Evolutionary conservation across 2,329 filamentous ascomycete genomes (phyloP).

Genomic region (Curvularia hawaiiensis): DNA sequence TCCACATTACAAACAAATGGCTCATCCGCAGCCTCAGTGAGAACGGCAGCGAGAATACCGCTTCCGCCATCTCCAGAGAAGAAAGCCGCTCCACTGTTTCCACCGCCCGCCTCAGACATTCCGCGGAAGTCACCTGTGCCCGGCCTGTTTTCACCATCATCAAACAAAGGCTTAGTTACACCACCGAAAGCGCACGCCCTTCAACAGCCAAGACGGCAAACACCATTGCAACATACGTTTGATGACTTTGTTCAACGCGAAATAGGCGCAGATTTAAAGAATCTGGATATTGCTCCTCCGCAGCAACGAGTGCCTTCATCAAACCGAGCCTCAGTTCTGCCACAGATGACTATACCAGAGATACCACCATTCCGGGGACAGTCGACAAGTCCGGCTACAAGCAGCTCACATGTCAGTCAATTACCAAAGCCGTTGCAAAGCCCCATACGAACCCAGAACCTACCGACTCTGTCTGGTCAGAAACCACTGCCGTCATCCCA

Average conservation of each 20-base stretch:
- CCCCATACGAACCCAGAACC: constrained; percentile 25
- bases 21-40: constrained; percentile 48
- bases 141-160: constrained; percentile 39
- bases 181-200: constrained; percentile 42
- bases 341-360: constrained; percentile 40
- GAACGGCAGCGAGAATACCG: constrained; percentile 51
- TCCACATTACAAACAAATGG: constrained; percentile 36
- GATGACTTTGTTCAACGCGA: constrained; percentile 57
- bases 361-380: constrained; percentile 43
- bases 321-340: constrained; percentile 41
- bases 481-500: constrained; percentile 34
- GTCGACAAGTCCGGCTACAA: constrained; percentile 20
- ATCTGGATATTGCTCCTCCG: constrained; percentile 46
- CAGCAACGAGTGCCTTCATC: constrained; percentile 39
- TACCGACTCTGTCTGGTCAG: constrained; percentile 33
- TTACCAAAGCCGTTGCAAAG: constrained; percentile 28
- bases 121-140: constrained; percentile 40
- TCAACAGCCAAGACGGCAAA: constrained; percentile 40
- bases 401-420: constrained; percentile 17
- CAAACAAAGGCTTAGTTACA: constrained; percentile 35
- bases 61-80: constrained; percentile 55
- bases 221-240: constrained; percentile 43
- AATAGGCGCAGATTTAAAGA: constrained; percentile 49
- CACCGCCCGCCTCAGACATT: constrained; percentile 33
- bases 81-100: constrained; percentile 39